A percentile compares a stretch with the other conserved stretches of the same genome.
phyloP scores from a whole-genome alignment of 139 green algal genomes.

The Asterochloris sp. region DNA sequence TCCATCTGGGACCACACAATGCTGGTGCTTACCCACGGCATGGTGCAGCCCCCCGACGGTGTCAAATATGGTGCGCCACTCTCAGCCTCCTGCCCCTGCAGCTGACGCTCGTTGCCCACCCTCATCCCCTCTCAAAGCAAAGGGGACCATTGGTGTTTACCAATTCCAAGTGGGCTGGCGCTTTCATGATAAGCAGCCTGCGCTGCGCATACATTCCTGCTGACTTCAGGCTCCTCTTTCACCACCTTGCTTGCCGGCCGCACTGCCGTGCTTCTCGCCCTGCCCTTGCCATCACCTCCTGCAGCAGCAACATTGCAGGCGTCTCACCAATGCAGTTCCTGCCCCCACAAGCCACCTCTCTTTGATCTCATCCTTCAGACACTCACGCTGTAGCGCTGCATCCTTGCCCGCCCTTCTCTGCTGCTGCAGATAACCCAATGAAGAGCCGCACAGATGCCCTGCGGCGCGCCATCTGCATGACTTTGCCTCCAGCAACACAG shows the following conservation, averaged over 20 bases:
- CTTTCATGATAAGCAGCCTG: neutral
- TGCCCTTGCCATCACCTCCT: too few relatives aligned
- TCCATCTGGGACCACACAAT: constrained; percentile 59
- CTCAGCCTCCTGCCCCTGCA: constrained; percentile 5
- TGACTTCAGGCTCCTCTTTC: too few relatives aligned
- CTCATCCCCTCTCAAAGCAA: neutral
- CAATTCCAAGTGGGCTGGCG: neutral
- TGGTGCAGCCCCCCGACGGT: constrained; percentile 4
- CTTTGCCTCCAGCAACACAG: neutral
- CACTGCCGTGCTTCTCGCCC: too few relatives aligned
- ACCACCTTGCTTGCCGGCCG: too few relatives aligned
- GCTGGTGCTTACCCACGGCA: constrained; percentile 54
- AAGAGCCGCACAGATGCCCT: neutral
- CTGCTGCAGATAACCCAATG: neutral
- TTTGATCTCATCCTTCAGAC: too few relatives aligned
- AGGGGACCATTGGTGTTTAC: neutral
- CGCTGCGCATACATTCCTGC: neutral
- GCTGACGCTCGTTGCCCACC: neutral
- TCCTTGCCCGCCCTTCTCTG: neutral
- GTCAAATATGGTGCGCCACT: constrained; percentile 1
- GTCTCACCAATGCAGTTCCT: too few relatives aligned
- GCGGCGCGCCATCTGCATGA: constrained; percentile 15
- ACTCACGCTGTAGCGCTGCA: neutral
- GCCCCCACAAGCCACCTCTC: too few relatives aligned
- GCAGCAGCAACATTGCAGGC: too few relatives aligned